A percentile compares a stretch with the other conserved stretches of the same genome.
These are phyloP conservation scores for Saccharomycopsis sp. DNA, from an alignment of 805 yeast genomes.

Conservation along the genomic window DNA sequence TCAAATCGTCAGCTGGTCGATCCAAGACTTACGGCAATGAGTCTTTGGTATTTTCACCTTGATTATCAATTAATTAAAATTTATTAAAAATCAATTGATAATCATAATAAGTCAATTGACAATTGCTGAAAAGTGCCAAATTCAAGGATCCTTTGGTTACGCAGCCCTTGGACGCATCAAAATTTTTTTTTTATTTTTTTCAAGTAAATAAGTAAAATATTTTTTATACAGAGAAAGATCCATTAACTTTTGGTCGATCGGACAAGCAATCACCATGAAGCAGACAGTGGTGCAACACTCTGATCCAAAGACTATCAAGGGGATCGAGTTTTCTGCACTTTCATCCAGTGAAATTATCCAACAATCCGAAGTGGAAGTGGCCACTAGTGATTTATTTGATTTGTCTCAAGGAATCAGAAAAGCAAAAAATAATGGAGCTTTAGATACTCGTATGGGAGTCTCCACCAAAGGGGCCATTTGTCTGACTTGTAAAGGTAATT, in stretches of 20 bases:
- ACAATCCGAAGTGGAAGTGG: constrained; percentile 89
- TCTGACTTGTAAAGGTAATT: constrained; percentile 80
- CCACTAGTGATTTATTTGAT: constrained; percentile 86
- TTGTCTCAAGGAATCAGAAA: constrained; percentile 71
- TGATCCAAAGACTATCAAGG: constrained; percentile 84
- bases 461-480: constrained; percentile 82
- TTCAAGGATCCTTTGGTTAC: too few species aligned
- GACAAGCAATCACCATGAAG: too few species aligned
- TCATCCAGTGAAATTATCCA: constrained; percentile 85
- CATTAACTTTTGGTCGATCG: too few species aligned
- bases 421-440: constrained; percentile 79
- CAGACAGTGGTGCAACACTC: constrained; percentile 29
- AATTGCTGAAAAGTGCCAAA: too few species aligned
- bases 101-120: too few species aligned
- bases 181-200: too few species aligned
- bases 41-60: too few species aligned
- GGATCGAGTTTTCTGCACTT: constrained; percentile 87
- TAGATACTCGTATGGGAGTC: constrained; percentile 90
- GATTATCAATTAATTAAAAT: too few species aligned
- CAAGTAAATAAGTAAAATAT: background rate
- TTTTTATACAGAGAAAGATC: background rate
- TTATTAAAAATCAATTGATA: too few species aligned
- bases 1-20: too few species aligned
- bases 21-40: too few species aligned
- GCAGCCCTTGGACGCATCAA: too few species aligned